Percentiles rank a stretch among this genome's conserved stretches.
Evolutionary conservation across 257 asterid genomes (phyloP).

Genomic region (Salvia miltiorrhiza): DNA sequence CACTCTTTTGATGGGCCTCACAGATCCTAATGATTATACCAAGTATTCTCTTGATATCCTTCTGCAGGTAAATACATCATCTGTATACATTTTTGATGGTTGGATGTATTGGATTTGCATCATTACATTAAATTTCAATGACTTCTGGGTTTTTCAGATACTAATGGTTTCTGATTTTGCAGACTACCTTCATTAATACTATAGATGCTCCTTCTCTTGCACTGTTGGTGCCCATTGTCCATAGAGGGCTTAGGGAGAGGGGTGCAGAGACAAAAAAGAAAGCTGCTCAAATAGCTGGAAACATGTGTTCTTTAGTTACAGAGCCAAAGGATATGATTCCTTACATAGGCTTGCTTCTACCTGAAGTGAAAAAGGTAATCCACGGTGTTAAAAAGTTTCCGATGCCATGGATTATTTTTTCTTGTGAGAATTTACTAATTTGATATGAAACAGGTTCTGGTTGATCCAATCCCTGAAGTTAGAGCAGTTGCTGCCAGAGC

Average conservation of each 20-base stretch:
- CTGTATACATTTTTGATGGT: conserved; percentile 1
- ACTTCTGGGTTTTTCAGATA: conserved; percentile 53
- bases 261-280: conserved; percentile 97
- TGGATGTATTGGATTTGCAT: conserved; percentile 7
- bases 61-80: conserved; percentile 63
- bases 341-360: conserved; percentile 86
- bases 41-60: conserved; percentile 95
- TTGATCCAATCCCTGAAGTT: conserved; percentile 99
- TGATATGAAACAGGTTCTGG: conserved; percentile 63
- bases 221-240: conserved; percentile 91
- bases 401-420: too few species aligned
- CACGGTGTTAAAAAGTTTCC: not conserved
- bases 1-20: conserved; percentile 84
- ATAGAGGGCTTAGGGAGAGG: conserved; percentile 97
- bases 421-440: not conserved
- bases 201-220: conserved; percentile 99
- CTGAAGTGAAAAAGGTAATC: conserved; percentile 93
- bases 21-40: conserved; percentile 92
- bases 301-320: conserved; percentile 97
- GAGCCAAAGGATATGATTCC: conserved; percentile 99
- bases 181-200: conserved; percentile 96
- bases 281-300: conserved; percentile 96
- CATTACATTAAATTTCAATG: conserved; percentile 14
- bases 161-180: conserved; percentile 42
- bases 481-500: conserved; percentile 99